A percentile compares a stretch with the other conserved stretches of the same genome.
These are phyloP conservation scores for Alternaria gaisen DNA, from an alignment of 2,329 filamentous ascomycete species.

Conservation along the genomic window DNA sequence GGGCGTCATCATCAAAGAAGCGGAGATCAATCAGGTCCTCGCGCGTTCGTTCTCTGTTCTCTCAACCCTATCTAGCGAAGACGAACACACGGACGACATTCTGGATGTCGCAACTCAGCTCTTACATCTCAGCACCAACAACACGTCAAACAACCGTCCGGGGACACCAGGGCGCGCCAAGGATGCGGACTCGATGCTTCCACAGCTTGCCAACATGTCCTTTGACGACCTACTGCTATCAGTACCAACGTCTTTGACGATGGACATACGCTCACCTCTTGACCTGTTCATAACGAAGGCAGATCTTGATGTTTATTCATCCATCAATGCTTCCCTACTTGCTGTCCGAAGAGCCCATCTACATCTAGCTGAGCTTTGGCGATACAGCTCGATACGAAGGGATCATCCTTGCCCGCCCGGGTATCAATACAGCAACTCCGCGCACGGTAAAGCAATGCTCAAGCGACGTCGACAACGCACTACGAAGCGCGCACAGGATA, in stretches of 20 bases:
- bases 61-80: slow-evolving; percentile 77
- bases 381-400: slow-evolving; percentile 78
- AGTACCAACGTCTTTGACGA: slow-evolving; percentile 72
- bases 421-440: slow-evolving; percentile 69
- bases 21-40: slow-evolving; percentile 81
- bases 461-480: slow-evolving; percentile 70
- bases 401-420: slow-evolving; percentile 77
- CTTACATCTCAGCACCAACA: slow-evolving; percentile 72
- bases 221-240: slow-evolving; percentile 88
- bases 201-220: slow-evolving; percentile 57
- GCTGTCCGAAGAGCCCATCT: slow-evolving; percentile 87
- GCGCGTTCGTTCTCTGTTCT: slow-evolving; percentile 81
- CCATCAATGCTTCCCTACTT: slow-evolving; percentile 87
- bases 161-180: slow-evolving; percentile 53
- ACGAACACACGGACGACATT: slow-evolving; percentile 76
- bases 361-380: slow-evolving; percentile 86
- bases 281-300: slow-evolving; percentile 84
- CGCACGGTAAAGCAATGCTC: slow-evolving; percentile 68
- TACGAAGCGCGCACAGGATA: slow-evolving; percentile 68
- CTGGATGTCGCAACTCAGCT: slow-evolving; percentile 84
- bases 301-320: slow-evolving; percentile 81
- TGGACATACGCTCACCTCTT: slow-evolving; percentile 79
- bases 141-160: slow-evolving; percentile 48
- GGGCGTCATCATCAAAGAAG: slow-evolving; percentile 80
- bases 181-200: slow-evolving; percentile 40